Conservation (phyloP, 371 early-diverging fungal species). For the Nematocida sp. region DNA sequence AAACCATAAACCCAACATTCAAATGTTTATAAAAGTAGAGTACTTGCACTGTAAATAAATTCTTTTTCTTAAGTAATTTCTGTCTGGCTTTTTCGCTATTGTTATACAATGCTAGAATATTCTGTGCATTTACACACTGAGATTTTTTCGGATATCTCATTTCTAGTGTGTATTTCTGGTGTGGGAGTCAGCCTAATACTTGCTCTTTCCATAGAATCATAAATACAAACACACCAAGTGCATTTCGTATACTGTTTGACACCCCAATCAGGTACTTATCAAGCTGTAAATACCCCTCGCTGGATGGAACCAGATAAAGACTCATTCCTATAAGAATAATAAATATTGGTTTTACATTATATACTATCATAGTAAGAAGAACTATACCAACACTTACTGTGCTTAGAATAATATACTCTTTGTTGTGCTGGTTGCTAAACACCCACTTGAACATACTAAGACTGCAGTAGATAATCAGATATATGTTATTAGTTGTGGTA, state of each 20-base stretch:
- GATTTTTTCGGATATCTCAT: too few species aligned
- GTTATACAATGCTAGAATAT: too few species aligned
- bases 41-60: too few species aligned
- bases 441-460: conserved; percentile 52
- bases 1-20: too few species aligned
- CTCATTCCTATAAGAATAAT: conserved; percentile 46
- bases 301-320: conserved; percentile 43
- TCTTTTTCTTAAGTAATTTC: too few species aligned
- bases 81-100: too few species aligned
- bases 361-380: conserved; percentile 33
- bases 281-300: conserved; percentile 1
- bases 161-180: too few species aligned
- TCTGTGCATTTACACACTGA: too few species aligned
- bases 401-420: conserved; percentile 10
- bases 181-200: background rate
- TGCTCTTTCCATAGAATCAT: conserved; percentile 13
- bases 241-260: background rate
- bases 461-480: conserved; percentile 25
- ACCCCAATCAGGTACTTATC: conserved; percentile 17
- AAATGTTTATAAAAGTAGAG: too few species aligned
- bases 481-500: conserved; percentile 14
- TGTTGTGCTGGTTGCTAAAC: conserved; percentile 20
- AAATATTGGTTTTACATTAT: conserved; percentile 28
- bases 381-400: conserved; percentile 5
- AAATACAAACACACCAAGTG: conserved; percentile 14